Evolutionary conservation across 148 eudicot species (phyloP).

Genomic region (Cornus suecica): DNA sequence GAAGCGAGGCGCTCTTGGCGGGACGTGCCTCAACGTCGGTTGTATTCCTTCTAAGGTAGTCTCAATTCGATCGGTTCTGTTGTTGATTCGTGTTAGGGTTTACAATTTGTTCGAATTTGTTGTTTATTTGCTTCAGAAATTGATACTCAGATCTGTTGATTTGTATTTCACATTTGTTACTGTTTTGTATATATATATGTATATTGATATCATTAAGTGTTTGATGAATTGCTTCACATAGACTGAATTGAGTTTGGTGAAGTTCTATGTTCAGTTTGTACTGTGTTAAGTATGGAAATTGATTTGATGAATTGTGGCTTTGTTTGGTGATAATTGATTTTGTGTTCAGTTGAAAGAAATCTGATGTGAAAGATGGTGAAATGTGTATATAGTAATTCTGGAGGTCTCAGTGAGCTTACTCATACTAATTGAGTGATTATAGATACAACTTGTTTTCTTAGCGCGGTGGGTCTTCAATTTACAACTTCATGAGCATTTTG

Average conservation of each 20-base stretch:
- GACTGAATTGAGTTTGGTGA: too few species aligned
- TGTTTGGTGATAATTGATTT: too few species aligned
- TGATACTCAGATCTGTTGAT: background rate
- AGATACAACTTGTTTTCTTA: background rate
- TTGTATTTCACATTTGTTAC: background rate
- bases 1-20: constrained; percentile 89
- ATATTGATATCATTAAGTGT: background rate
- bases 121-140: background rate
- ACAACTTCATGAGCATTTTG: too few species aligned
- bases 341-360: too few species aligned
- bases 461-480: background rate
- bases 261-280: too few species aligned
- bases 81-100: background rate
- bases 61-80: background rate
- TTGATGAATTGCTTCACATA: too few species aligned
- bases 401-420: background rate
- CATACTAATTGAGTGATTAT: background rate
- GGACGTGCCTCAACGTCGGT: constrained; percentile 94
- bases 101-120: background rate
- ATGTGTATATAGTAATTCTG: background rate
- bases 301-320: too few species aligned
- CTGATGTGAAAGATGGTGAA: too few species aligned
- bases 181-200: background rate
- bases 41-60: constrained; percentile 94
- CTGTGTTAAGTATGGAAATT: too few species aligned